A percentile compares a stretch with the other conserved stretches of the same genome.
Evolutionary conservation across 2,329 filamentous ascomycete genomes (phyloP).

Genomic region (Xylogone sp.): DNA sequence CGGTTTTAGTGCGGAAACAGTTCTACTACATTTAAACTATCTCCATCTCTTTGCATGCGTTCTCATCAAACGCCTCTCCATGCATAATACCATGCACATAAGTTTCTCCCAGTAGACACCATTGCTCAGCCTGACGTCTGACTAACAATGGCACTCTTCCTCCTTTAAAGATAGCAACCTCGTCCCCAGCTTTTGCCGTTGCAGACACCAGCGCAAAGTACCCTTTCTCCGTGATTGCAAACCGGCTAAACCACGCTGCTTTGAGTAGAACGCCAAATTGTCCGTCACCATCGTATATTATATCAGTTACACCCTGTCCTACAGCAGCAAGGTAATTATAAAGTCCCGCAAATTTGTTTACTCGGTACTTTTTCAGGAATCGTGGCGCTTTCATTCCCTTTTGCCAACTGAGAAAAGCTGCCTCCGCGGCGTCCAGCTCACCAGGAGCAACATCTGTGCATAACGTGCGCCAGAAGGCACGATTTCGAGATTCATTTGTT

Average conservation of each 20-base stretch:
- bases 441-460: slow-evolving; percentile 1
- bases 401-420: slow-evolving; percentile 1
- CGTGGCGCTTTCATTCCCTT: slow-evolving; percentile 1
- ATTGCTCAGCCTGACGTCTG: slow-evolving; percentile 3
- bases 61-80: slow-evolving; percentile 1
- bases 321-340: slow-evolving; percentile 6
- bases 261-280: not conserved
- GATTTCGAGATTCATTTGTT: slow-evolving; percentile 1
- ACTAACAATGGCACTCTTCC: slow-evolving; percentile 4
- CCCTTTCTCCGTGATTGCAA: slow-evolving; percentile 4
- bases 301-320: slow-evolving; percentile 1
- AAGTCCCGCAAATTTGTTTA: slow-evolving; percentile 1
- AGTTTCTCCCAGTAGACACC: slow-evolving; percentile 4
- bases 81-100: slow-evolving; percentile 16
- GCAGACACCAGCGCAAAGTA: slow-evolving; percentile 4
- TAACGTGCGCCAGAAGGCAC: slow-evolving; percentile 3
- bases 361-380: slow-evolving; percentile 1
- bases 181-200: slow-evolving; percentile 3
- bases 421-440: not conserved
- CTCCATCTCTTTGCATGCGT: not conserved
- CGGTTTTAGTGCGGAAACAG: no score
- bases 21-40: no score
- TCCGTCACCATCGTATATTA: not conserved
- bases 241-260: slow-evolving; percentile 1
- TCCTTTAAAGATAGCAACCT: slow-evolving; percentile 5